Evolutionary conservation across 768 basidiomycete genomes (phyloP).

Genomic region (Pisolithus marmoratus): DNA sequence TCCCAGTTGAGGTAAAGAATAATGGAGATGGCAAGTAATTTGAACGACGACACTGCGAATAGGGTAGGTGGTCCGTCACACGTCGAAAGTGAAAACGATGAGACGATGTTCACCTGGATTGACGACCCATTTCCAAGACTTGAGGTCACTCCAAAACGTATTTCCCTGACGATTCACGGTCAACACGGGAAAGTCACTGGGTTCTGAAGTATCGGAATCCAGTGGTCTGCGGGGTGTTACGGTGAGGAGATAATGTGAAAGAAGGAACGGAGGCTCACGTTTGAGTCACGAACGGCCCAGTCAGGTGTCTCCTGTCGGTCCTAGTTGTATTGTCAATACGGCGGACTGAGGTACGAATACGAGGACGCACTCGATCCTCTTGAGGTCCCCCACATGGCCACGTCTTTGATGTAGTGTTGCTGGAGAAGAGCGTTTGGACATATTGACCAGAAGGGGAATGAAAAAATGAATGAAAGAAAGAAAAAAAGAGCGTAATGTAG

Average conservation of each 20-base stretch:
- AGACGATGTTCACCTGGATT: slow-evolving; percentile 51
- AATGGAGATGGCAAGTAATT: slow-evolving; percentile 56
- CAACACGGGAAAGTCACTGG: slow-evolving; percentile 29
- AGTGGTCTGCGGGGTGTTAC: slow-evolving; percentile 29
- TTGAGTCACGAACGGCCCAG: slow-evolving; percentile 58
- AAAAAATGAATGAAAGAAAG: not conserved
- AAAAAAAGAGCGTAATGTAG: not conserved
- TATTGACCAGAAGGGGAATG: not conserved
- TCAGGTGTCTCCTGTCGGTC: slow-evolving; percentile 49
- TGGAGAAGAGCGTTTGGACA: not conserved
- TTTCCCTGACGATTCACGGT: slow-evolving; percentile 9
- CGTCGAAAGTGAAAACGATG: not conserved
- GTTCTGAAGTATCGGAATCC: slow-evolving; percentile 32
- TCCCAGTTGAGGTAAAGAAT: slow-evolving; percentile 65
- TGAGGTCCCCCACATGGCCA: slow-evolving; percentile 1
- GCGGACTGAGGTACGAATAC: not conserved
- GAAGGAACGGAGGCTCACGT: slow-evolving; percentile 38
- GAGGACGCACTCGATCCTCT: slow-evolving; percentile 25
- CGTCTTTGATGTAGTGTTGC: slow-evolving; percentile 7
- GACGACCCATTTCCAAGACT: slow-evolving; percentile 61
- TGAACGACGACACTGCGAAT: slow-evolving; percentile 53
- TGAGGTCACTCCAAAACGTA: slow-evolving; percentile 49
- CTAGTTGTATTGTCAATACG: slow-evolving; percentile 27
- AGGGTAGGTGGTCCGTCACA: not conserved
- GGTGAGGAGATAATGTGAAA: not conserved